Percentiles rank a stretch among this genome's conserved stretches.
phyloP scores from a whole-genome alignment of 768 basidiomycete species.

The Imleria badia region DNA sequence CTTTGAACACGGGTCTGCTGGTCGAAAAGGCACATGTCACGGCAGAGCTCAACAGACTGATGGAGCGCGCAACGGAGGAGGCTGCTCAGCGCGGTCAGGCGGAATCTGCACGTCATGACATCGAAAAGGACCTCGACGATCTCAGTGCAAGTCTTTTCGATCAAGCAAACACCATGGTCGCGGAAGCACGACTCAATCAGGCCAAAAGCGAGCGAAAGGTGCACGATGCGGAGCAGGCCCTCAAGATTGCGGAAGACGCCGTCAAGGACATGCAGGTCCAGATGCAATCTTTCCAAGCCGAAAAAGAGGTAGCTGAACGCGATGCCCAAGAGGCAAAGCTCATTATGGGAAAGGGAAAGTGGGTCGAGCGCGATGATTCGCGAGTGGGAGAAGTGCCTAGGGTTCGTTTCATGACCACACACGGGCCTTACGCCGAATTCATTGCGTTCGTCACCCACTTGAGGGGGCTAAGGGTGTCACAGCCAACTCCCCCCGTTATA shows the following conservation, averaged over 20 bases:
- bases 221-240: slow-evolving; percentile 70
- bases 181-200: slow-evolving; percentile 72
- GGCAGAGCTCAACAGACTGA: slow-evolving; percentile 85
- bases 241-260: slow-evolving; percentile 84
- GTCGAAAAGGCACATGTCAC: slow-evolving; percentile 93
- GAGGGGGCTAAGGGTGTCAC: slow-evolving; percentile 61
- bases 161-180: slow-evolving; percentile 98
- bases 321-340: slow-evolving; percentile 49
- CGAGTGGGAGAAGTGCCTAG: slow-evolving; percentile 29
- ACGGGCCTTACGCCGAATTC: slow-evolving; percentile 81
- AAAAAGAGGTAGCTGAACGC: slow-evolving; percentile 62
- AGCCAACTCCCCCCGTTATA: slow-evolving; percentile 63
- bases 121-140: slow-evolving; percentile 94
- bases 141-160: slow-evolving; percentile 87
- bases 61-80: slow-evolving; percentile 95
- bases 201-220: slow-evolving; percentile 74
- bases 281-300: slow-evolving; percentile 71
- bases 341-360: slow-evolving; percentile 69
- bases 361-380: slow-evolving; percentile 44
- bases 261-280: slow-evolving; percentile 82
- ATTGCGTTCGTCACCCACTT: slow-evolving; percentile 74
- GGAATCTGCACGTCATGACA: slow-evolving; percentile 74
- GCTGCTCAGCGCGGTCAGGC: slow-evolving; percentile 89
- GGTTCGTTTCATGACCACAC: slow-evolving; percentile 58
- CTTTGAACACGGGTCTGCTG: slow-evolving; percentile 85